These are phyloP conservation scores for Eleusine coracana DNA, from an alignment of 176 grass and related monocot genomes.

Conservation along the genomic window DNA sequence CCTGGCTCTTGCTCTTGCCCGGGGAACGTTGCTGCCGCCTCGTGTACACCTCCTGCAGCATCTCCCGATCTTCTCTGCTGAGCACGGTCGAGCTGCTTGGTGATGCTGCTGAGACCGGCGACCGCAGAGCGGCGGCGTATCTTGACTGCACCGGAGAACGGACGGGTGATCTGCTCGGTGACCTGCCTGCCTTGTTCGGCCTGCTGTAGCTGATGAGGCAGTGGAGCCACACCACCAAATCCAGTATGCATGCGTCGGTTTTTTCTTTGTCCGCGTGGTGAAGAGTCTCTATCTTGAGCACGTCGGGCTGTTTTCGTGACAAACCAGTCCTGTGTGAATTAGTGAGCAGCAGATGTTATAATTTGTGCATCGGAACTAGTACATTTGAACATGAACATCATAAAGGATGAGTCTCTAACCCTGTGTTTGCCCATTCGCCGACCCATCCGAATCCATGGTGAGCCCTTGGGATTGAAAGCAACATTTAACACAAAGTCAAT, in stretches of 20 bases:
- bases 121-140: background rate
- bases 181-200: conserved; percentile 37
- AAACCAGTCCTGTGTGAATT: conserved; percentile 50
- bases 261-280: conserved; percentile 69
- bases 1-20: conserved; percentile 62
- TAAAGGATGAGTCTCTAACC: conserved; percentile 26
- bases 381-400: background rate
- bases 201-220: conserved; percentile 69
- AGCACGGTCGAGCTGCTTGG: conserved; percentile 4
- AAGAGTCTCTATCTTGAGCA: conserved; percentile 76
- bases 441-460: conserved; percentile 74
- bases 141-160: conserved; percentile 34
- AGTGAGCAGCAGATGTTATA: background rate
- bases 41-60: conserved; percentile 44
- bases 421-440: conserved; percentile 63
- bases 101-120: background rate
- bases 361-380: background rate
- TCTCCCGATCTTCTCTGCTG: conserved; percentile 53
- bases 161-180: conserved; percentile 56
- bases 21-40: conserved; percentile 28
- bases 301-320: conserved; percentile 40
- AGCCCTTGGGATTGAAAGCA: conserved; percentile 46
- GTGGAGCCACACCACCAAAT: conserved; percentile 80
- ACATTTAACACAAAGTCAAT: background rate
- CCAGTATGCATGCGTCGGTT: conserved; percentile 63